phyloP scores from a whole-genome alignment of 192 early-diverging fungal genomes.

The Coemansia sp. region DNA sequence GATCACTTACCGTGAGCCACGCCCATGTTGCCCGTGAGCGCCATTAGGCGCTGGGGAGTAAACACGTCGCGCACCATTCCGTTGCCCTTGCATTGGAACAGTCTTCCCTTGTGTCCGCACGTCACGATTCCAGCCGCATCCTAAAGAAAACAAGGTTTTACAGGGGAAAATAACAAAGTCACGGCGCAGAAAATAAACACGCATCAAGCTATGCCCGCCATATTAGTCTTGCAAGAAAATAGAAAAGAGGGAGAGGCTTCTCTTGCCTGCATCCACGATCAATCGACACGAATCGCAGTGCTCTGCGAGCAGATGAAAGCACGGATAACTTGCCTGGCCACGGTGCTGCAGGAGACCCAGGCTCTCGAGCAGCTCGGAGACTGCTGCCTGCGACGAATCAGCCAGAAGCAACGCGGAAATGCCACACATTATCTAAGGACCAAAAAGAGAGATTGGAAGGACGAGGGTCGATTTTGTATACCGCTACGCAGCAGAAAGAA shows the following conservation, averaged over 20 bases:
- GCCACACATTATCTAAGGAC: slow-evolving; percentile 77
- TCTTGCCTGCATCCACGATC: neutral
- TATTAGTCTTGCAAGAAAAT: too few relatives aligned
- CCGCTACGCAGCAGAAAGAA: neutral
- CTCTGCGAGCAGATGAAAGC: neutral
- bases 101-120: slow-evolving; percentile 90
- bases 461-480: neutral
- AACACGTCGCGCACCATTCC: slow-evolving; percentile 99
- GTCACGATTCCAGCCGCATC: slow-evolving; percentile 99
- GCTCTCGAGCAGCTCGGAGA: slow-evolving; percentile 88
- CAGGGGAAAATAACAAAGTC: neutral
- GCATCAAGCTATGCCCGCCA: neutral
- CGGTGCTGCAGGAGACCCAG: slow-evolving; percentile 95
- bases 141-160: slow-evolving; percentile 50
- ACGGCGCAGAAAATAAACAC: slow-evolving; percentile 5
- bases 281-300: neutral
- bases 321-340: slow-evolving; percentile 75
- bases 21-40: slow-evolving; percentile 84
- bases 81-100: slow-evolving; percentile 99
- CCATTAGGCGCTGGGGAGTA: slow-evolving; percentile 68
- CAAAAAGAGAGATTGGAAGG: neutral
- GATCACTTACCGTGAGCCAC: slow-evolving; percentile 87
- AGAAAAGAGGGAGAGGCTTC: neutral
- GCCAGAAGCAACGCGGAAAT: slow-evolving; percentile 80
- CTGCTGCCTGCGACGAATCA: slow-evolving; percentile 69